Conservation (phyloP, 2,329 filamentous ascomycete genomes). For the Lecanicillium sp. region DNA sequence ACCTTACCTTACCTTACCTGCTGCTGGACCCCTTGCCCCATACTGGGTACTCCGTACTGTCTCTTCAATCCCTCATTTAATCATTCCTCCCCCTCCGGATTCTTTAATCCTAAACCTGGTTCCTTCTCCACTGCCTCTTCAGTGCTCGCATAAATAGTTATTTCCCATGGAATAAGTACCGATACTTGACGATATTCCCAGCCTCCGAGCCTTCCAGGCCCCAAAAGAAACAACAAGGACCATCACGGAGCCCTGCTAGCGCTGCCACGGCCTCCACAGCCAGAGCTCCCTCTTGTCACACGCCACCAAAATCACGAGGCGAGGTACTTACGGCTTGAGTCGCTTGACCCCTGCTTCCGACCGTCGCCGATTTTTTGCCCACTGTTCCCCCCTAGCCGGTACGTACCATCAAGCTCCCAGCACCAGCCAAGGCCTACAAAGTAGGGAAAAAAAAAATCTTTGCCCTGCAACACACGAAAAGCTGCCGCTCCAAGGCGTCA, state of each 20-base stretch:
- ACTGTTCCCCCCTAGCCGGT: background rate
- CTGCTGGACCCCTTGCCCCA: no score
- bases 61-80: background rate
- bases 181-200: background rate
- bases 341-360: slow-evolving; percentile 5
- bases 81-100: background rate
- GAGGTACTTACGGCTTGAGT: background rate
- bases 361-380: background rate
- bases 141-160: slow-evolving; percentile 5
- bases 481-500: background rate
- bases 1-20: background rate
- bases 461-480: background rate
- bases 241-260: background rate
- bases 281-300: slow-evolving; percentile 3
- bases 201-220: background rate
- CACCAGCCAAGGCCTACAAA: background rate
- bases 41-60: no score
- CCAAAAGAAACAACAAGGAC: slow-evolving; percentile 8
- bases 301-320: background rate
- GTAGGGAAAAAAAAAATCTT: background rate
- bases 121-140: slow-evolving; percentile 3
- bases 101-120: background rate
- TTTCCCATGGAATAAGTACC: background rate
- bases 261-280: slow-evolving; percentile 1
- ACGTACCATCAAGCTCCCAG: background rate